These are phyloP conservation scores for Apostasia shenzhenica DNA, from an alignment of 106 monocot species.

Conservation along the genomic window DNA sequence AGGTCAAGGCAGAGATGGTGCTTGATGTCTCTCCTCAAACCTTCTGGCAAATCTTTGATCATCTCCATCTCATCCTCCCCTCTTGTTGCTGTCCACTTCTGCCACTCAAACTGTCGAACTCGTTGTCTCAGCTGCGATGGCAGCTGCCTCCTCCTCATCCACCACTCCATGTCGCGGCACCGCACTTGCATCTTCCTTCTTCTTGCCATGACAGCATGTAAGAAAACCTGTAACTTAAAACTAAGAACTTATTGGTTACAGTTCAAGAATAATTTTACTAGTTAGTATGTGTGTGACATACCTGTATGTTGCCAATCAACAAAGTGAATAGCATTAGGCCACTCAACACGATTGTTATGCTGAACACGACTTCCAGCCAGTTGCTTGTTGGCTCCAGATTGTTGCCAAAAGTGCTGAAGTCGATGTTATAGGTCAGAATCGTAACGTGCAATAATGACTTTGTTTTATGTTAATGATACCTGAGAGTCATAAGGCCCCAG, in stretches of 20 bases:
- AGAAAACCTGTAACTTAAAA: conserved; percentile 47
- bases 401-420: conserved; percentile 84
- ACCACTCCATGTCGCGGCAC: conserved; percentile 94
- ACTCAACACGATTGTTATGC: conserved; percentile 66
- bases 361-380: conserved; percentile 89
- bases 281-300: conserved; percentile 6
- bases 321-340: conserved; percentile 89
- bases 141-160: conserved; percentile 90
- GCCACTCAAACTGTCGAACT: conserved; percentile 72
- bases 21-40: conserved; percentile 74
- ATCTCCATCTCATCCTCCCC: conserved; percentile 90
- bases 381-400: conserved; percentile 86
- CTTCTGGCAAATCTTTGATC: conserved; percentile 70
- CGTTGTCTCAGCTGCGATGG: conserved; percentile 63
- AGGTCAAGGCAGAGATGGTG: conserved; percentile 85
- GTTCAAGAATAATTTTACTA: neutral
- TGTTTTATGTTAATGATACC: conserved; percentile 18
- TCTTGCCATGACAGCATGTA: conserved; percentile 85
- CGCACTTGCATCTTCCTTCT: conserved; percentile 83
- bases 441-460: too few relatives aligned
- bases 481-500: conserved; percentile 96
- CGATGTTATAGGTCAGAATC: neutral
- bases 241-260: too few relatives aligned
- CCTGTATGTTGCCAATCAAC: conserved; percentile 95
- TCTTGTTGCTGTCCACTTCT: conserved; percentile 70